These are phyloP conservation scores for Iris macrosiphon DNA, from an alignment of 106 monocot genomes.

Conservation along the genomic window DNA sequence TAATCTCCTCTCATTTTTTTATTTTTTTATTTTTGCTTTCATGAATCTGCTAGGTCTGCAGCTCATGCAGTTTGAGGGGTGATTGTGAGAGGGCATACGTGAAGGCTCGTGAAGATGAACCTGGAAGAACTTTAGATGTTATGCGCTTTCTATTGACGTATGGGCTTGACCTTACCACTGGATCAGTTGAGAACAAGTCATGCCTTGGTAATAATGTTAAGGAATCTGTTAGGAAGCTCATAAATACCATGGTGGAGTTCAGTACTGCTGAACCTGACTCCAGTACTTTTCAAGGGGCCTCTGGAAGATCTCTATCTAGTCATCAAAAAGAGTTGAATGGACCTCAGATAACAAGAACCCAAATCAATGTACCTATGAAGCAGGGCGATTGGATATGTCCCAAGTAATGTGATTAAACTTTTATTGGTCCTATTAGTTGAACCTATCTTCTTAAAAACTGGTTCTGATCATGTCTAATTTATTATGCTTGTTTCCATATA, in stretches of 20 bases:
- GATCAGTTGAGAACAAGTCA: slow-evolving; percentile 25
- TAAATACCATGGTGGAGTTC: slow-evolving; percentile 41
- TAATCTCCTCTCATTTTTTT: neutral
- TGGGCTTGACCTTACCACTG: slow-evolving; percentile 48
- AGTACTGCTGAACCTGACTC: slow-evolving; percentile 20
- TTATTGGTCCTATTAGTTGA: neutral
- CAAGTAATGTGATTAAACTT: slow-evolving; percentile 32
- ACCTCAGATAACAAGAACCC: slow-evolving; percentile 15
- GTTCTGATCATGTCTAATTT: neutral
- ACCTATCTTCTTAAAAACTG: neutral
- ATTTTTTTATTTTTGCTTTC: neutral
- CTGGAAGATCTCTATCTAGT: slow-evolving; percentile 4
- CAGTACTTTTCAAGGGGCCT: neutral
- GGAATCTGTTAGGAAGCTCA: slow-evolving; percentile 60
- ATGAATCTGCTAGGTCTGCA: slow-evolving; percentile 66
- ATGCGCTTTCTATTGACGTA: slow-evolving; percentile 78
- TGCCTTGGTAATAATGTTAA: slow-evolving; percentile 32
- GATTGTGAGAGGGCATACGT: slow-evolving; percentile 82
- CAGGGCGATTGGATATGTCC: slow-evolving; percentile 95
- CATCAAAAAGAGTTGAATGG: slow-evolving; percentile 1
- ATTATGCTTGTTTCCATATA: slow-evolving; percentile 4
- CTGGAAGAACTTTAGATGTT: slow-evolving; percentile 75
- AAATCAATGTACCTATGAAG: slow-evolving; percentile 40
- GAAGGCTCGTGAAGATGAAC: slow-evolving; percentile 49
- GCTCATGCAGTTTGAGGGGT: slow-evolving; percentile 61